These are phyloP conservation scores for Chalciporus piperatoides DNA, from an alignment of 1,284 basidiomycete species.

Conservation along the genomic window DNA sequence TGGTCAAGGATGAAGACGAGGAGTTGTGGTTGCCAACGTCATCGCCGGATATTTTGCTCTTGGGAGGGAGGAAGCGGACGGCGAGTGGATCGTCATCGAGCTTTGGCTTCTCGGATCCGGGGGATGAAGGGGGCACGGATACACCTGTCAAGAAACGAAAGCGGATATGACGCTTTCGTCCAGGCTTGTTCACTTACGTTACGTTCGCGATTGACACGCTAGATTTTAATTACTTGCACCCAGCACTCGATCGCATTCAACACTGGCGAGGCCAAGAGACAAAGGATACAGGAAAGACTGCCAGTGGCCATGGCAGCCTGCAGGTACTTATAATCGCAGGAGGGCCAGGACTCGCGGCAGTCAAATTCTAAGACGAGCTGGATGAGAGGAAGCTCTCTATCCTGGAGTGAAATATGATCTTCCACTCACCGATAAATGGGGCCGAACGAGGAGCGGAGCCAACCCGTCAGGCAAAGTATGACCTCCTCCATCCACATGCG, in stretches of 20 bases:
- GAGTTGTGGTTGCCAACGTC: constrained; percentile 29
- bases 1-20: constrained; percentile 18
- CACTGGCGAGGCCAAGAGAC: too few relatives aligned
- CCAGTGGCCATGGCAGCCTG: too few relatives aligned
- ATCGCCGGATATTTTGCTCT: constrained; percentile 28
- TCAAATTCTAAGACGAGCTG: too few relatives aligned
- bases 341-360: too few relatives aligned
- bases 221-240: too few relatives aligned
- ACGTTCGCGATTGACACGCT: neutral
- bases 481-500: neutral
- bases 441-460: too few relatives aligned
- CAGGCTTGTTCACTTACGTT: neutral
- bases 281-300: too few relatives aligned
- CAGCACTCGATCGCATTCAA: too few relatives aligned
- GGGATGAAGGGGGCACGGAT: constrained; percentile 13
- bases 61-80: constrained; percentile 23
- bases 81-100: constrained; percentile 28
- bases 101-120: constrained; percentile 18
- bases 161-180: constrained; percentile 11
- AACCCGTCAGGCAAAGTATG: neutral
- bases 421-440: too few relatives aligned
- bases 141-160: constrained; percentile 29
- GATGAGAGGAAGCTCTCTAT: too few relatives aligned
- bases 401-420: too few relatives aligned
- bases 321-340: too few relatives aligned